A percentile compares a stretch with the other conserved stretches of the same genome.
Evolutionary conservation across 352 stramenopile species (phyloP).

Genomic region (Blastocystis sp.): DNA sequence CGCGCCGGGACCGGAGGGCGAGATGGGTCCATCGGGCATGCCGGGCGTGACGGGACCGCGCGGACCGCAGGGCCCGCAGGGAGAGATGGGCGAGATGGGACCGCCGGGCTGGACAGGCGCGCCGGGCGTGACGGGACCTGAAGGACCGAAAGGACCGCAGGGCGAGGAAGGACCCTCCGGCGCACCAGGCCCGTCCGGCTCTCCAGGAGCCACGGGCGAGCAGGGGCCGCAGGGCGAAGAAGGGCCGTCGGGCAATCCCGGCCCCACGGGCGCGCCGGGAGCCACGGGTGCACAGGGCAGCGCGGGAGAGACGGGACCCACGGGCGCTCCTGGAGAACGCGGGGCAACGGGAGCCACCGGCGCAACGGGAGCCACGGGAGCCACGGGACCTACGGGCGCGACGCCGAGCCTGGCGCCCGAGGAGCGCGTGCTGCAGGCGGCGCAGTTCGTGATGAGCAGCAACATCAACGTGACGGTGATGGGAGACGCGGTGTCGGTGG

Average conservation of each 20-base stretch:
- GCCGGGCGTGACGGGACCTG: conserved; percentile 8
- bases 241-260: neutral
- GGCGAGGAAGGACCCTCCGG: conserved; percentile 11
- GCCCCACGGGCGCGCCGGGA: neutral
- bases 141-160: neutral
- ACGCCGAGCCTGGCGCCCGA: conserved; percentile 8
- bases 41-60: conserved; percentile 55
- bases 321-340: neutral
- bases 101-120: neutral
- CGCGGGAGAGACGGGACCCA: conserved; percentile 16
- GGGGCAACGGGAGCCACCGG: conserved; percentile 32
- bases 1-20: conserved; percentile 14
- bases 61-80: conserved; percentile 40
- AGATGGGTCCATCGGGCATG: conserved; percentile 19
- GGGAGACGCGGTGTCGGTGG: neutral
- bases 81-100: conserved; percentile 3
- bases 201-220: neutral
- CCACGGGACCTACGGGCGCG: conserved; percentile 37
- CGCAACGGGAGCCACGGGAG: conserved; percentile 2
- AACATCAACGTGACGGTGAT: conserved; percentile 11
- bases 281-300: conserved; percentile 10
- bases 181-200: neutral
- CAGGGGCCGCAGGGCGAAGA: conserved; percentile 1
- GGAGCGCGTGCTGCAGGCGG: conserved; percentile 16
- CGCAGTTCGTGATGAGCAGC: conserved; percentile 52